Evolutionary conservation across 2,329 filamentous ascomycete genomes (phyloP).

Genomic region (Colletotrichum chlorophyti): DNA sequence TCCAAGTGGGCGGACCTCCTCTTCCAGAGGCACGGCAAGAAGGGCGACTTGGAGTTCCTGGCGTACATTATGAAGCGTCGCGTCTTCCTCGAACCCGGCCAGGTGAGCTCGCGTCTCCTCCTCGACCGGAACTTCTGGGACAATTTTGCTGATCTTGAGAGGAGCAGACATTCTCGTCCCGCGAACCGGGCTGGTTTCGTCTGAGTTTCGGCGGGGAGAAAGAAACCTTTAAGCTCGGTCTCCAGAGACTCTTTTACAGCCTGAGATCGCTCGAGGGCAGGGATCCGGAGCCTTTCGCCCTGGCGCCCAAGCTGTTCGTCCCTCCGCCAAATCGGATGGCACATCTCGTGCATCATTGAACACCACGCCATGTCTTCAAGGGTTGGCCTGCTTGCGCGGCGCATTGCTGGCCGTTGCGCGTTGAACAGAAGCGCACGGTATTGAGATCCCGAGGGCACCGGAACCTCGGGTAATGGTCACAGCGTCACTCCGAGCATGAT

Average conservation of each 20-base stretch:
- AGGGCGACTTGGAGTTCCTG: not conserved
- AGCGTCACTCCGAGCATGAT: no score
- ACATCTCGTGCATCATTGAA: no score
- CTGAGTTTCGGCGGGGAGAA: constrained; percentile 15
- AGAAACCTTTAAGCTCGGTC: constrained; percentile 4
- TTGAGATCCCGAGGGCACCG: no score
- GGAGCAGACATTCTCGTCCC: not conserved
- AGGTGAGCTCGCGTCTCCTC: not conserved
- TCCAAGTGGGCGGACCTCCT: constrained; percentile 5
- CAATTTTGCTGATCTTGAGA: not conserved
- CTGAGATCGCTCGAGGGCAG: constrained; percentile 6
- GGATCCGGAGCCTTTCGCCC: not conserved
- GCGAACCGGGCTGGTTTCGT: constrained; percentile 9
- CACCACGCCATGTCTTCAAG: not conserved
- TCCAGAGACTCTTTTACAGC: constrained; percentile 1
- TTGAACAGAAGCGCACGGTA: no score
- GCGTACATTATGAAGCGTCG: constrained; percentile 6
- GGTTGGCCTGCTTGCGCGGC: not conserved
- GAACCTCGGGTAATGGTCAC: no score
- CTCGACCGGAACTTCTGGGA: not conserved
- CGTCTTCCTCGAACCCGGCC: constrained; percentile 11
- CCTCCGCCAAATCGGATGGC: not conserved
- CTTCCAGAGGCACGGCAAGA: not conserved
- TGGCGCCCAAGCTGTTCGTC: not conserved
- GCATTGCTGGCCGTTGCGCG: no score